Conservation (phyloP, 2,329 filamentous ascomycete species). For the Penicillium corylophilum region DNA sequence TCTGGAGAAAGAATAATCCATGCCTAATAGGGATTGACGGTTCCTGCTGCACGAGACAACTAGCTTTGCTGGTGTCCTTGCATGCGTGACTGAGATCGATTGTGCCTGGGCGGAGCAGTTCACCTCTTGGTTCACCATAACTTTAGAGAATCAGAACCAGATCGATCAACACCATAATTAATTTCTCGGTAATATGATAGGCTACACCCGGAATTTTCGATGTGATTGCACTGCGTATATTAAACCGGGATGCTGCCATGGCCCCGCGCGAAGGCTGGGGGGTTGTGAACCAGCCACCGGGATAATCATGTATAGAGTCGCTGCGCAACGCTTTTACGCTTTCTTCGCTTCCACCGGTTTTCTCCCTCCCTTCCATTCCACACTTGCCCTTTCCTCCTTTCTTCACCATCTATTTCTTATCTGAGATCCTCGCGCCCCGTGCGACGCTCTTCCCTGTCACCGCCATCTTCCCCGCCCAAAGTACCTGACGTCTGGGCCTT, state of each 20-base stretch:
- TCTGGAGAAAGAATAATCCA: too few species aligned
- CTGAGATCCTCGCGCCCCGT: not conserved
- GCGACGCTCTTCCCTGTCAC: constrained; percentile 4
- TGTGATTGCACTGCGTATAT: not conserved
- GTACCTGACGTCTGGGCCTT: constrained; percentile 3
- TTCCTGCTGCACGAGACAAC: not conserved
- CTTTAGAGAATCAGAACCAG: not conserved
- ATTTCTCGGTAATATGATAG: not conserved
- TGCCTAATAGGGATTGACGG: not conserved
- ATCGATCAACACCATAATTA: not conserved
- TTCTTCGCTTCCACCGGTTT: not conserved
- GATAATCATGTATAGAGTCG: constrained; percentile 20
- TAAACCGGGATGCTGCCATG: not conserved
- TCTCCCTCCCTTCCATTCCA: not conserved
- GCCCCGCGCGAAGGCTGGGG: constrained; percentile 30
- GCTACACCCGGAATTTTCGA: not conserved
- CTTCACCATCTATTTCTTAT: constrained; percentile 2
- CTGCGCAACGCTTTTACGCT: constrained; percentile 5
- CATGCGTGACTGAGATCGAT: not conserved
- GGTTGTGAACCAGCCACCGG: constrained; percentile 31
- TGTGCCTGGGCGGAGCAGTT: not conserved
- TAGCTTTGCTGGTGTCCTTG: not conserved
- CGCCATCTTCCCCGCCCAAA: constrained; percentile 2
- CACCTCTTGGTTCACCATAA: not conserved
- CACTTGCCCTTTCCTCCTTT: not conserved